Base-by-base conservation (phyloP, 1,284 basidiomycete species). In the Tilletia caries region DNA sequence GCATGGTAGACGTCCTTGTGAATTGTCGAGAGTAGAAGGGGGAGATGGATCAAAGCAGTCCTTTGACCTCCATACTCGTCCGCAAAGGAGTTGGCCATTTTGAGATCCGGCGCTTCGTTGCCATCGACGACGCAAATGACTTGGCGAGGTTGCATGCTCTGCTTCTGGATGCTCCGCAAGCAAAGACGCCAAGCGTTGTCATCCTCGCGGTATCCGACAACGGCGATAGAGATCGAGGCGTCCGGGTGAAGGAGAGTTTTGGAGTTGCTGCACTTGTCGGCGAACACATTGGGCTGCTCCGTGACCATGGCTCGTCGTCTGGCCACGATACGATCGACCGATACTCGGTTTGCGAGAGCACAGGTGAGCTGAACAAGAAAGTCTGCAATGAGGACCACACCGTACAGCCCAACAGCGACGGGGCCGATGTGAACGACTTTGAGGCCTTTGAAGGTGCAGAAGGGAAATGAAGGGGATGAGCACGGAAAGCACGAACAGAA, bases 191-290 rank as follows among this genome's bases (percentile, higher is more conserved):
- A 67, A 3, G 67, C 67, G n/a, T 62, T 27, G 25, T 62, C 67
- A 44, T 67, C 67, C 32, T 67, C 67, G 27, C 67, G 67, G 54
- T 67, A 67, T n/a, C 67, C 67, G 33, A 67, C 67, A 25, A 62
- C 67, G 54, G 67, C 54, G 37, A 67, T 67, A 52, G 34, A 60
- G 67, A 67, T 67, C 23, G 41, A 48, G 33, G 66, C 66, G n/a
- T 67, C 48, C 29, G 66, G 66, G 48, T 54, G 23, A 32, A 67
- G 58, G 6, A 62, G 67, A 67, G 52, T 18, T 32, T 37, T 52
- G 46, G 29, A 25, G 10, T 32, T 48, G 18, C 18, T 34, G 46
- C 23, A 29, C 18, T 43, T 52, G 41, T 67, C 54, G 48, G 46
- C 46, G 50, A 52, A 52, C 15, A 54, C 37, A 25, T 58, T 50